These are phyloP conservation scores for Camillea tinctor DNA, from an alignment of 2,329 filamentous ascomycete genomes.

Conservation along the genomic window DNA sequence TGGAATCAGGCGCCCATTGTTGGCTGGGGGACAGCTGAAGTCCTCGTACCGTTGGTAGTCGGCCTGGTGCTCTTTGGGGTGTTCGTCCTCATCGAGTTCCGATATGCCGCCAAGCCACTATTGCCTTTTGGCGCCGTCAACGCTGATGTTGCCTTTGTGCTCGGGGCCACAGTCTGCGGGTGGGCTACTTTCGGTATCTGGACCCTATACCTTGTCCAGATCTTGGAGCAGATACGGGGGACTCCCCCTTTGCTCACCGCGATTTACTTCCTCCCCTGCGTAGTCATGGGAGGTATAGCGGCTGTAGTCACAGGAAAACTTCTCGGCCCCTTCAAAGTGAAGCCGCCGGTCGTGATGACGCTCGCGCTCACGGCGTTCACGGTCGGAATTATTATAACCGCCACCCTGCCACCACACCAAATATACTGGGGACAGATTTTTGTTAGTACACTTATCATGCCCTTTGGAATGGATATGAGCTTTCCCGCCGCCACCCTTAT, in stretches of 20 bases:
- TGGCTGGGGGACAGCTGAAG: conserved; percentile 51
- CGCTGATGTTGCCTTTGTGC: conserved; percentile 46
- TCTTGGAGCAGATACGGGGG: conserved; percentile 37
- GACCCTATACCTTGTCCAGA: conserved; percentile 41
- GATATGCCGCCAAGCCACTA: conserved; percentile 44
- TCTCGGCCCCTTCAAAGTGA: conserved; percentile 23
- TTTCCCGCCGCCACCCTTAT: conserved; percentile 54
- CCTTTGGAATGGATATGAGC: conserved; percentile 55
- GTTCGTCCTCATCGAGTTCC: conserved; percentile 51
- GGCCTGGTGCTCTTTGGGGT: conserved; percentile 46
- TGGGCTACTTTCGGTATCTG: conserved; percentile 46
- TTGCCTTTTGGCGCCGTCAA: conserved; percentile 50
- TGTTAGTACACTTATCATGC: conserved; percentile 46
- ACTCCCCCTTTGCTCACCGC: conserved; percentile 33
- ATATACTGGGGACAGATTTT: conserved; percentile 55
- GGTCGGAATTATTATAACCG: conserved; percentile 24
- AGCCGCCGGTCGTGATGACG: conserved; percentile 26
- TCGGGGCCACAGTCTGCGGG: conserved; percentile 44
- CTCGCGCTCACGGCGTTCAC: conserved; percentile 27
- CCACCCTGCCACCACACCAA: conserved; percentile 42
- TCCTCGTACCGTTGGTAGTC: conserved; percentile 50
- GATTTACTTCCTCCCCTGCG: conserved; percentile 33
- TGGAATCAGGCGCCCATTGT: conserved; percentile 58
- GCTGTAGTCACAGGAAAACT: conserved; percentile 24
- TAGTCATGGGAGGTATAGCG: conserved; percentile 34